These are phyloP conservation scores for Penicillium sclerotigenum DNA, from an alignment of 2,329 filamentous ascomycete genomes.

Conservation along the genomic window DNA sequence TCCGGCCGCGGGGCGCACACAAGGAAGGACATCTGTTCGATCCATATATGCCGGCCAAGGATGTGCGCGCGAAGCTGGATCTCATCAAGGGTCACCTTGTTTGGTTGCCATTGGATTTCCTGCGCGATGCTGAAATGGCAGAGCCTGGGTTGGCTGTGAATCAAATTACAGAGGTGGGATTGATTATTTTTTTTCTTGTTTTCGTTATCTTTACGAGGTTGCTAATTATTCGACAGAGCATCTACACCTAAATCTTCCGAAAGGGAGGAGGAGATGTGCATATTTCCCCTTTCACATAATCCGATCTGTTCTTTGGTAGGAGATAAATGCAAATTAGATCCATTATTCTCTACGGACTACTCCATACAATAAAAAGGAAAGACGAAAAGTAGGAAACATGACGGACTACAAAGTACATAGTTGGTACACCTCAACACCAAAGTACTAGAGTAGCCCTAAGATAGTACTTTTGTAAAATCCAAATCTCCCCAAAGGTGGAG, in stretches of 20 bases:
- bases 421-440: background rate
- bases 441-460: background rate
- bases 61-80: slow-evolving; percentile 72
- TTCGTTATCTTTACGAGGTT: background rate
- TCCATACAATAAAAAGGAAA: background rate
- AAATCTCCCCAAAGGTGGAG: background rate
- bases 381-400: background rate
- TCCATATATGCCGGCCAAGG: slow-evolving; percentile 66
- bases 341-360: too few species aligned
- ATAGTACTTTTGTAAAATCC: background rate
- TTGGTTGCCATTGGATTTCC: slow-evolving; percentile 89
- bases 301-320: background rate
- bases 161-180: slow-evolving; percentile 76
- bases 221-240: slow-evolving; percentile 28
- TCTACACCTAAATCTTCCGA: slow-evolving; percentile 30
- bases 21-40: slow-evolving; percentile 88
- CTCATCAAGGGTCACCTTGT: slow-evolving; percentile 84
- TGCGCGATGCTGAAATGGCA: slow-evolving; percentile 82
- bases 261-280: background rate
- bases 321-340: background rate
- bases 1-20: slow-evolving; percentile 60
- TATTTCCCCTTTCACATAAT: background rate
- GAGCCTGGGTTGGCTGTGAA: slow-evolving; percentile 86
- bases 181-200: background rate
- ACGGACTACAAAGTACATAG: background rate